These are phyloP conservation scores for Globisporangium echinulatum DNA, from an alignment of 352 stramenopile species.

Conservation along the genomic window DNA sequence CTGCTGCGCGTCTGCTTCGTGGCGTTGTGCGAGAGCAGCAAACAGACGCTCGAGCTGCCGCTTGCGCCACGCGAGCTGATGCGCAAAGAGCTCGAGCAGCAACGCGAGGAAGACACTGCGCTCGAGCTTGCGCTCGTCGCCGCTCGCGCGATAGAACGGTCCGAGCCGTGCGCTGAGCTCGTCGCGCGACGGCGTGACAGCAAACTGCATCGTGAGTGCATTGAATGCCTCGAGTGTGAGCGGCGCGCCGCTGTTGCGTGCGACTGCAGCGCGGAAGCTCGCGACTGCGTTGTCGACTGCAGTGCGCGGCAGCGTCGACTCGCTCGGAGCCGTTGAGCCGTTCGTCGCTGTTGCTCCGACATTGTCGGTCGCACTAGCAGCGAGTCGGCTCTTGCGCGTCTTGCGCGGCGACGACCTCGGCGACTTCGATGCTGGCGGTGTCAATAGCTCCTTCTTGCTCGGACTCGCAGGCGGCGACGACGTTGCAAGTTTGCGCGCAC, in stretches of 20 bases:
- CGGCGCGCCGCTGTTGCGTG: conserved; percentile 23
- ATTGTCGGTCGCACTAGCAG: too few relatives aligned
- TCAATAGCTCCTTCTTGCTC: conserved; percentile 3
- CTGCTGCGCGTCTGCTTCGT: conserved; percentile 13
- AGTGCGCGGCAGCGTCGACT: background rate
- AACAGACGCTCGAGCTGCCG: conserved; percentile 38
- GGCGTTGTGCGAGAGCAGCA: conserved; percentile 27
- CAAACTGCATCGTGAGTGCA: conserved; percentile 32
- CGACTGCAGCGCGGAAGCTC: conserved; percentile 18
- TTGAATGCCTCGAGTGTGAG: conserved; percentile 54
- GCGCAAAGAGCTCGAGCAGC: conserved; percentile 33
- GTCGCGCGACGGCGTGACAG: conserved; percentile 15
- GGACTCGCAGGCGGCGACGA: background rate
- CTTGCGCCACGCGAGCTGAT: conserved; percentile 41
- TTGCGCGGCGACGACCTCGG: conserved; percentile 9
- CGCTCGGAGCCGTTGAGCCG: too few relatives aligned
- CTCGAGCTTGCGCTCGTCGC: conserved; percentile 49
- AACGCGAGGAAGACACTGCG: conserved; percentile 43
- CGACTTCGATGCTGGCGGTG: conserved; percentile 2
- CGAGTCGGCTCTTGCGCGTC: conserved; percentile 7
- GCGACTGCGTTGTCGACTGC: conserved; percentile 12
- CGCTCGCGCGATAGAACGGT: conserved; percentile 43
- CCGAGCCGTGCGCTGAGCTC: conserved; percentile 33
- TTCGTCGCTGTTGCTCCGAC: background rate
- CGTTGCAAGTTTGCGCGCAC: background rate